Evolutionary conservation across 2,329 filamentous ascomycete genomes (phyloP), one percentile per base, ranked within the genome.

Genomic region (Aureobasidium sp.): DNA sequence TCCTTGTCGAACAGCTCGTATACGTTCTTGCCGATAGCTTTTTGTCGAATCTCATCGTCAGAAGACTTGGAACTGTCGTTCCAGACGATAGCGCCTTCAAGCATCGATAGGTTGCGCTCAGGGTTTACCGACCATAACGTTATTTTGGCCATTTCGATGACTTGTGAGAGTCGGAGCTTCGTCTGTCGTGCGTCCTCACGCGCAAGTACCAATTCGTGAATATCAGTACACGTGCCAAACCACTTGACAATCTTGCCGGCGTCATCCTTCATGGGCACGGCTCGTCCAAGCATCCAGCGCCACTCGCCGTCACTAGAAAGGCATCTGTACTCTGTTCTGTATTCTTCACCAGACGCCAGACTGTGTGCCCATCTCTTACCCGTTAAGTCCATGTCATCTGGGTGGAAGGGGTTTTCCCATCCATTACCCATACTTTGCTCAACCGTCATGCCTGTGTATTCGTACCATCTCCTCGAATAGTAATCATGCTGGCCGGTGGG

Each of bases 211-310:
- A 85, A 80, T 64, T 91, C 88, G 68, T 92, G 86, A 21, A 91
- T 88, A 65, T 93, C 89, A 13, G 89, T 91, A 68, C 86, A 91
- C 1, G 88, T 91, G 16, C 88, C 89, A 67, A 89, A 64, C 89
- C 89, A 92, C 69, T 89, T 90, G 62, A 89, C 79, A 53, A 92
- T 90, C 51, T 81, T 76, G 2, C 87, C 87, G 0, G 82, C 83
- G 48, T 86, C 81, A 63, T 90, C 84, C 42, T 79, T 80, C 67
- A 91, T 79, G 0, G 89, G 88, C 14, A 88, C 72, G 1, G 88
- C 89, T 47, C 88, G 81, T 11, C 86, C 88, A 3, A 93, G 76
- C 79, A 91, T 90, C 89, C 89, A 93, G 59, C 88, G 80, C 83
- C 85, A 92, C 61, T 87, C 81, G 0, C 89, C 89, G 36, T 87